Evolutionary conservation across 169 alveolate species (phyloP).

Genomic region (Plasmodium adleri): DNA sequence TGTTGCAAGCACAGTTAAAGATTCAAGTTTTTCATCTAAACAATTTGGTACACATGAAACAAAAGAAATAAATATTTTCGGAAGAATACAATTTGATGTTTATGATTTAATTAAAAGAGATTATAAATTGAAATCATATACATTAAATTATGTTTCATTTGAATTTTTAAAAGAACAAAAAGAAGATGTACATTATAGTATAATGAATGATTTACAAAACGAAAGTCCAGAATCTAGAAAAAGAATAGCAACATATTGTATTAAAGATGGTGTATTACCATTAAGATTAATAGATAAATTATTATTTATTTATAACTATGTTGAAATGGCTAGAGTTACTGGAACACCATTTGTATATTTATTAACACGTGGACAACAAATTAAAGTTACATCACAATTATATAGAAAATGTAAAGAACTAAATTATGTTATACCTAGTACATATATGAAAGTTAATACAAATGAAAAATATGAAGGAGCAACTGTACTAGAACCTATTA

Average conservation of each 20-base stretch:
- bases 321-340: conserved; percentile 99
- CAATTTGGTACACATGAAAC: conserved; percentile 95
- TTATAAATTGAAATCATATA: conserved; percentile 96
- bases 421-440: conserved; percentile 94
- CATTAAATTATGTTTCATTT: conserved; percentile 97
- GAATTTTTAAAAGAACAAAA: conserved; percentile 97
- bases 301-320: conserved; percentile 95
- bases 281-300: conserved; percentile 96
- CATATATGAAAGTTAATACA: conserved; percentile 69
- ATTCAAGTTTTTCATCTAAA: conserved; percentile 90
- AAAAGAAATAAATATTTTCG: conserved; percentile 94
- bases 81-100: conserved; percentile 98
- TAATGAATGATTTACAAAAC: conserved; percentile 94
- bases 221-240: conserved; percentile 97
- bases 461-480: conserved; percentile 96
- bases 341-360: conserved; percentile 97
- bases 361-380: conserved; percentile 97
- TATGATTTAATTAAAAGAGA: conserved; percentile 96
- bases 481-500: conserved; percentile 94
- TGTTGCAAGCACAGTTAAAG: conserved; percentile 87
- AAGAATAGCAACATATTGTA: conserved; percentile 99
- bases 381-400: conserved; percentile 97
- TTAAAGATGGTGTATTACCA: conserved; percentile 98
- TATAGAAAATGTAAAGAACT: conserved; percentile 93
- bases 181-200: conserved; percentile 99